Conservation (phyloP, 2,329 filamentous ascomycete genomes). For the Tympanopsis confertula region DNA sequence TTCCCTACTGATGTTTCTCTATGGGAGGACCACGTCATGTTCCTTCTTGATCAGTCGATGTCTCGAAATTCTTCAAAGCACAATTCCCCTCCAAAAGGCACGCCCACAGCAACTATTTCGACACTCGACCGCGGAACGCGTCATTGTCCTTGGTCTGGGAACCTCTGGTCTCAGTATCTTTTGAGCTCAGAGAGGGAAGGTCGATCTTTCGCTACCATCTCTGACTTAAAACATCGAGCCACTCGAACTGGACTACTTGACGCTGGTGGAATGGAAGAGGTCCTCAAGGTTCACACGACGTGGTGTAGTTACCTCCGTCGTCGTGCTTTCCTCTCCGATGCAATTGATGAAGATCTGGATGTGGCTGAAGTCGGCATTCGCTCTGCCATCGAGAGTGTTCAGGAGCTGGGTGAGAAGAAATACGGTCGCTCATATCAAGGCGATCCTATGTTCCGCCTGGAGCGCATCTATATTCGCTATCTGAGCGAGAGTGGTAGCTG, state of each 20-base stretch:
- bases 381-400: slow-evolving; percentile 75
- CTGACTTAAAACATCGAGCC: slow-evolving; percentile 82
- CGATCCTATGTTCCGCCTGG: slow-evolving; percentile 80
- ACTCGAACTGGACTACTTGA: slow-evolving; percentile 78
- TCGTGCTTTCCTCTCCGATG: slow-evolving; percentile 63
- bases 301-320: slow-evolving; percentile 93
- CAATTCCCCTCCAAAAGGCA: too few species aligned
- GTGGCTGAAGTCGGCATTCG: slow-evolving; percentile 82
- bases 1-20: slow-evolving; percentile 64
- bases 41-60: slow-evolving; percentile 43
- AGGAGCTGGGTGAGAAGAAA: slow-evolving; percentile 60
- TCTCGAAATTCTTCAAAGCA: slow-evolving; percentile 23
- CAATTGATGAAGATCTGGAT: slow-evolving; percentile 73
- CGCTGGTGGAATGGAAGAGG: slow-evolving; percentile 72
- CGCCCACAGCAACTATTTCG: slow-evolving; percentile 39
- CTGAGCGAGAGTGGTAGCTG: slow-evolving; percentile 69
- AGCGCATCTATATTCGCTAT: slow-evolving; percentile 86
- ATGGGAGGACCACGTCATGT: slow-evolving; percentile 78
- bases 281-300: slow-evolving; percentile 81
- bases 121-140: slow-evolving; percentile 70
- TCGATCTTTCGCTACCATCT: slow-evolving; percentile 67
- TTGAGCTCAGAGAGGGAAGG: slow-evolving; percentile 71
- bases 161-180: slow-evolving; percentile 82
- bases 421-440: slow-evolving; percentile 68
- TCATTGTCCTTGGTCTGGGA: slow-evolving; percentile 88